These are phyloP conservation scores for Atkinsonella hypoxylon DNA, from an alignment of 2,329 filamentous ascomycete species.

Conservation along the genomic window DNA sequence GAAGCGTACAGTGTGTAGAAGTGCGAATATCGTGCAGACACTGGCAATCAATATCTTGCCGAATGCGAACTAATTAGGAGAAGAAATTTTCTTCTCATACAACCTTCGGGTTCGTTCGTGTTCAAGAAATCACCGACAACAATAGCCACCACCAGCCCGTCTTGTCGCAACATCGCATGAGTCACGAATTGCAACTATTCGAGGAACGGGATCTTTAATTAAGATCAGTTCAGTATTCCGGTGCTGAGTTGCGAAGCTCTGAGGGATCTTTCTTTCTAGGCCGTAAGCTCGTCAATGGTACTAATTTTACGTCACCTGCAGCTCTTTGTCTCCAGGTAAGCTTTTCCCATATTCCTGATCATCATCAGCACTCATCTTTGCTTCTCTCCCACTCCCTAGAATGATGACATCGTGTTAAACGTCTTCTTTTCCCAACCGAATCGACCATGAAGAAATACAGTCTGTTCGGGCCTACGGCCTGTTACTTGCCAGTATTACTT, in stretches of 20 bases:
- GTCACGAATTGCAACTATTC: neutral
- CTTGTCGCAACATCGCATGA: neutral
- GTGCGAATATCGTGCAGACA: constrained; percentile 17
- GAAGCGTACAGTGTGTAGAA: constrained; percentile 14
- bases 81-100: neutral
- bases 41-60: constrained; percentile 22
- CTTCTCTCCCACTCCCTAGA: constrained; percentile 19
- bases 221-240: neutral
- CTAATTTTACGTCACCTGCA: neutral
- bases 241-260: no score
- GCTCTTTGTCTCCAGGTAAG: constrained; percentile 14
- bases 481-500: constrained; percentile 87
- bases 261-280: neutral
- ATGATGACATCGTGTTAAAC: constrained; percentile 61
- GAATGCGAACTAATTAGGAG: neutral
- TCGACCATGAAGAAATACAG: constrained; percentile 72
- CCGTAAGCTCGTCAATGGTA: neutral
- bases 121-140: neutral
- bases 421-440: constrained; percentile 84
- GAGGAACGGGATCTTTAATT: neutral
- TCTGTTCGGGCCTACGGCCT: constrained; percentile 56
- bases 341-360: constrained; percentile 2
- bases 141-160: neutral
- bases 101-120: neutral
- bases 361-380: neutral